A percentile compares a stretch with the other conserved stretches of the same genome.
These are phyloP conservation scores for Cudoniella acicularis DNA, from an alignment of 495 filamentous ascomycete species.

Conservation along the genomic window DNA sequence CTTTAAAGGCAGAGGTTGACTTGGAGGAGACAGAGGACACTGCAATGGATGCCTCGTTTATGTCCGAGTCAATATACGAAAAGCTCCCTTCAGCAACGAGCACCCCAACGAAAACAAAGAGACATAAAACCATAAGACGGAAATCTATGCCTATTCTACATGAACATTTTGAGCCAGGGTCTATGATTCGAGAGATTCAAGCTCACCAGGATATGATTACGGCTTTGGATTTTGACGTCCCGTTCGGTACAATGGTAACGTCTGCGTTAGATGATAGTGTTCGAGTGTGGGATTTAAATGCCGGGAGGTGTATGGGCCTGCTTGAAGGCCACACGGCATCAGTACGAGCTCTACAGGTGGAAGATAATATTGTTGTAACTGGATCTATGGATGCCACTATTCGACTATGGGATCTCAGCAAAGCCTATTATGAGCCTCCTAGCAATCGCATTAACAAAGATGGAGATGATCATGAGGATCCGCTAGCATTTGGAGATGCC, in stretches of 20 bases:
- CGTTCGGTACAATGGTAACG: constrained; percentile 94
- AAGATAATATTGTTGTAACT: constrained; percentile 93
- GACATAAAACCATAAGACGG: constrained; percentile 59
- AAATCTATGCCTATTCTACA: constrained; percentile 94
- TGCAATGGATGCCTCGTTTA: constrained; percentile 69
- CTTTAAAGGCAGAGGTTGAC: constrained; percentile 53
- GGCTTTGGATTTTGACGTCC: constrained; percentile 90
- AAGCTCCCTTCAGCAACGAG: constrained; percentile 70
- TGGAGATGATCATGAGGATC: constrained; percentile 58
- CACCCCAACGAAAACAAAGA: constrained; percentile 47
- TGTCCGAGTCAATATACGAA: constrained; percentile 97
- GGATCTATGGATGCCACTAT: constrained; percentile 96
- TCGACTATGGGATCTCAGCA: constrained; percentile 84
- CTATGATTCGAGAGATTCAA: constrained; percentile 79
- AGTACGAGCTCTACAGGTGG: constrained; percentile 87
- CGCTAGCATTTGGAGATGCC: constrained; percentile 54
- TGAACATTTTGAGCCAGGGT: constrained; percentile 91
- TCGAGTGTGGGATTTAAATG: constrained; percentile 94
- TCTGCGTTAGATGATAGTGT: constrained; percentile 93
- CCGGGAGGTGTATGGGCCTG: constrained; percentile 82
- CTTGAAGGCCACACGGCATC: constrained; percentile 95
- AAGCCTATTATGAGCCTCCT: constrained; percentile 53
- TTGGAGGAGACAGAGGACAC: constrained; percentile 49
- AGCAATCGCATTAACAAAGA: constrained; percentile 64
- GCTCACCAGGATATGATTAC: constrained; percentile 89